Evolutionary conservation across 164 flowering plant genomes (phyloP), one percentile per base, ranked within the genome.

Genomic region (Buxus sempervirens): DNA sequence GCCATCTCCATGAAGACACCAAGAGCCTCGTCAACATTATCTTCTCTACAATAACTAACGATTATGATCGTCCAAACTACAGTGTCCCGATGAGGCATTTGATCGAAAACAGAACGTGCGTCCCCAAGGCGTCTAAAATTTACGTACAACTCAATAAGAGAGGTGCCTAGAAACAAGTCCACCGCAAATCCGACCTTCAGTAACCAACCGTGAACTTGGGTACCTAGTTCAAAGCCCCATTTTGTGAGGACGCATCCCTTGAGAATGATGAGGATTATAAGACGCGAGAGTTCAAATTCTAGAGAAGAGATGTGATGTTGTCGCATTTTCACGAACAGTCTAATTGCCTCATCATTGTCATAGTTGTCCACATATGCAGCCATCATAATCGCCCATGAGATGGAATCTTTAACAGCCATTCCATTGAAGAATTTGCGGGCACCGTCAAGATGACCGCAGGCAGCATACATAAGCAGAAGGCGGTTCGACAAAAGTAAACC

Each of bases 41-140:
- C 77, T 63, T 70, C 84, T 42, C 64, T 73, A 58, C 85, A 77
- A 41, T 72, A 74, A 48, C 73, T 79, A 12, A 67, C 80, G 3
- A 88, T 85, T 68, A 78, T 74, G 25, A 80, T 68, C 0, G 90
- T 84, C 92, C 92, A 90, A 16, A 73, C 60, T 18, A 76, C 80
- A 0, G 82, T 81, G 67, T 88, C 82, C 18, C 66, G 77, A 24
- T 38, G 69, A 66, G 6, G 5, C 27, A 75, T 60, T 32, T 76
- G 79, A 59, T 81, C 64, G 67, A 90, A 86, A 3, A 88, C 79
- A 58, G 54, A 64, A n/a, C 76, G 61, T 12, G 84, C 84, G n/a
- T 64, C 75, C 25, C 66, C 78, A 14, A 58, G 21, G 55, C 71
- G 72, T 32, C 77, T 67, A 27, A 74, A 71, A 42, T 77, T 79